A percentile compares a stretch with the other conserved stretches of the same genome.
Conservation (phyloP, 23 red algal species). For the Pyropia yezoensis region DNA sequence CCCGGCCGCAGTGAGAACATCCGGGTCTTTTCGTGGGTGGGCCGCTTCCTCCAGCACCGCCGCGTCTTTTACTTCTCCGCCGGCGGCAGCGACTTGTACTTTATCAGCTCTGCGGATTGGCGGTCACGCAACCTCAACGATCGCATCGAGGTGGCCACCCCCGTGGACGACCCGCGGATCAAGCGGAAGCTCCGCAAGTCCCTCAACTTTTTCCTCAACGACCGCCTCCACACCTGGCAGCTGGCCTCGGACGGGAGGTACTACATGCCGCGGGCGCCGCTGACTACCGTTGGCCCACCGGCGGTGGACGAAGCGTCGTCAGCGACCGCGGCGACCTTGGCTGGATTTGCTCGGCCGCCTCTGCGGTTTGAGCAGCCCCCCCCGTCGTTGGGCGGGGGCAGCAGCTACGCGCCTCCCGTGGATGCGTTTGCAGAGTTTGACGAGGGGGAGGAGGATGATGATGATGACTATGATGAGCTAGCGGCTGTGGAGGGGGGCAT, state of each 20-base stretch:
- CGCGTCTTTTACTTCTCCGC: slow-evolving; percentile 84
- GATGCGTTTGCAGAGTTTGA: too few species aligned
- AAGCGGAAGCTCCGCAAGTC: slow-evolving; percentile 56
- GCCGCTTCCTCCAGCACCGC: slow-evolving; percentile 79
- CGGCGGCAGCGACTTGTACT: slow-evolving; percentile 60
- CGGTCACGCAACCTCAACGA: slow-evolving; percentile 66
- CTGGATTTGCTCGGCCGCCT: too few species aligned
- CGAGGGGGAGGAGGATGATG: too few species aligned
- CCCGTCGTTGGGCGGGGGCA: too few species aligned
- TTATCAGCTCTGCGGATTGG: slow-evolving; percentile 96
- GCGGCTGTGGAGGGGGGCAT: too few species aligned
- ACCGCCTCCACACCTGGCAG: slow-evolving; percentile 60
- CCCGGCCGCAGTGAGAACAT: slow-evolving; percentile 82
- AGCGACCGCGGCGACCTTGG: too few species aligned
- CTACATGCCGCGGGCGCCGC: slow-evolving; percentile 14
- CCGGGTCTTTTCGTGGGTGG: slow-evolving; percentile 74
- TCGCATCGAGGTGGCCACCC: slow-evolving; percentile 73
- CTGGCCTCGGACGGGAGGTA: slow-evolving; percentile 83
- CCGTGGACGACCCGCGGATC: slow-evolving; percentile 62
- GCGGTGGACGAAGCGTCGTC: too few species aligned
- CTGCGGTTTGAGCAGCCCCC: too few species aligned
- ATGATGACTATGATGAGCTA: too few species aligned
- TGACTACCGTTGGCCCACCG: too few species aligned
- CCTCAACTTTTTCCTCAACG: slow-evolving; percentile 52
- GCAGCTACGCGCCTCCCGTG: too few species aligned